These are phyloP conservation scores for Lachnellula arida DNA, from an alignment of 2,329 filamentous ascomycete genomes.

Conservation along the genomic window DNA sequence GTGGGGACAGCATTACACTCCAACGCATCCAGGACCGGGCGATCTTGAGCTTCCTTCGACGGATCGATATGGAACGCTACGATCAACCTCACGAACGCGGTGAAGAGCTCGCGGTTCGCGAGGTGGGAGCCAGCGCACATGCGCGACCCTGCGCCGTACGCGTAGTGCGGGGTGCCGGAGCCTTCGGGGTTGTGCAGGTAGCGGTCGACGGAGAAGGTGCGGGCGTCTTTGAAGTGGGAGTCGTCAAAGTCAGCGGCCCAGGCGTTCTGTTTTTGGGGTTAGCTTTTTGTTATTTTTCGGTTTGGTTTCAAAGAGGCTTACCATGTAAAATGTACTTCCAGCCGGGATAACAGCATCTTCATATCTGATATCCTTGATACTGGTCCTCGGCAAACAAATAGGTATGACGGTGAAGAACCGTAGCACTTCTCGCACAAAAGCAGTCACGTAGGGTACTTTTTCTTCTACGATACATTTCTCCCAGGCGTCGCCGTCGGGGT, in stretches of 20 bases:
- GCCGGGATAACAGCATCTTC: constrained; percentile 64
- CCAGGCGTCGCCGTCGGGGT: constrained; percentile 74
- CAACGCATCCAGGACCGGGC: constrained; percentile 51
- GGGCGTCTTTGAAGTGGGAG: constrained; percentile 53
- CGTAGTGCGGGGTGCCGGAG: constrained; percentile 55
- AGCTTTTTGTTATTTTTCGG: not conserved
- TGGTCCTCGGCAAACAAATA: constrained; percentile 69
- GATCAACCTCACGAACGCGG: constrained; percentile 54
- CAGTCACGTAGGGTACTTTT: constrained; percentile 71
- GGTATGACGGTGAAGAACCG: constrained; percentile 78
- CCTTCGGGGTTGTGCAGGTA: constrained; percentile 52
- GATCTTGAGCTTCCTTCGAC: constrained; percentile 41
- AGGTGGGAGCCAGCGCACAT: constrained; percentile 62
- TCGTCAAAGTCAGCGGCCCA: constrained; percentile 64
- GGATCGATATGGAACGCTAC: constrained; percentile 52
- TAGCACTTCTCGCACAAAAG: constrained; percentile 72
- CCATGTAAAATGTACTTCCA: constrained; percentile 77
- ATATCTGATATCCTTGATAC: constrained; percentile 68
- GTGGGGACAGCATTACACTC: constrained; percentile 54
- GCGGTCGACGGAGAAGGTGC: constrained; percentile 59
- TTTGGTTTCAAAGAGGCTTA: constrained; percentile 25
- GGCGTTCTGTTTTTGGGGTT: constrained; percentile 40
- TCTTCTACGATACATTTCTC: constrained; percentile 60
- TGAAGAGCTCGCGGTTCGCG: constrained; percentile 59
- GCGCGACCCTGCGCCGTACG: constrained; percentile 57